phyloP scores from a whole-genome alignment of 2,329 filamentous ascomycete species.

The Penicillium sp. region DNA sequence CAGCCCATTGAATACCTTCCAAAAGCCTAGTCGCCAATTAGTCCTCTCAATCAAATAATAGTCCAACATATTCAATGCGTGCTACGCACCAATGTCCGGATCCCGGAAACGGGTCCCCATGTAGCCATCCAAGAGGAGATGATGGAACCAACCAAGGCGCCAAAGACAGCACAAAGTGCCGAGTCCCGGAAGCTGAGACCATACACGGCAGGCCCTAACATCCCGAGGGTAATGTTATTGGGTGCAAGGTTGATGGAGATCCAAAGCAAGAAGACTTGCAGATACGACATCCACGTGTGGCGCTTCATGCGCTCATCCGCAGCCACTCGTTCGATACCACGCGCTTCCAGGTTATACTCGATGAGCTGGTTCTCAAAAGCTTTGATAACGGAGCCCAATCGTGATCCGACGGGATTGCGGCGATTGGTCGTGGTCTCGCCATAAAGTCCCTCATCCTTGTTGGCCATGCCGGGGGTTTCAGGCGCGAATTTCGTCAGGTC shows the following conservation, averaged over 20 bases:
- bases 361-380: conserved; percentile 43
- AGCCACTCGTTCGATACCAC: conserved; percentile 61
- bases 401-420: conserved; percentile 24
- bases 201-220: conserved; percentile 61
- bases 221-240: conserved; percentile 65
- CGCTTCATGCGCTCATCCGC: conserved; percentile 55
- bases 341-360: conserved; percentile 55
- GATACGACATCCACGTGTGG: conserved; percentile 53
- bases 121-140: conserved; percentile 61
- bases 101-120: conserved; percentile 61
- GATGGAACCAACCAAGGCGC: conserved; percentile 55
- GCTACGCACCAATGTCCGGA: conserved; percentile 57
- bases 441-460: conserved; percentile 20
- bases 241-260: conserved; percentile 63
- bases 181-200: conserved; percentile 59
- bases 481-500: conserved; percentile 10
- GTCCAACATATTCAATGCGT: background rate
- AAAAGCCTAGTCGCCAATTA: conserved; percentile 45
- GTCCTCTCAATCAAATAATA: background rate
- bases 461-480: conserved; percentile 14
- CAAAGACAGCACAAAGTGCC: conserved; percentile 58
- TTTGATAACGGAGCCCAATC: conserved; percentile 33
- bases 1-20: conserved; percentile 64
- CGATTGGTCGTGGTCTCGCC: conserved; percentile 12
- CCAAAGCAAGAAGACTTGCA: conserved; percentile 60